Percentiles rank a stretch among this genome's conserved stretches.
Evolutionary conservation across 2,329 filamentous ascomycete genomes (phyloP).

Genomic region (Epichloe aotearoae): DNA sequence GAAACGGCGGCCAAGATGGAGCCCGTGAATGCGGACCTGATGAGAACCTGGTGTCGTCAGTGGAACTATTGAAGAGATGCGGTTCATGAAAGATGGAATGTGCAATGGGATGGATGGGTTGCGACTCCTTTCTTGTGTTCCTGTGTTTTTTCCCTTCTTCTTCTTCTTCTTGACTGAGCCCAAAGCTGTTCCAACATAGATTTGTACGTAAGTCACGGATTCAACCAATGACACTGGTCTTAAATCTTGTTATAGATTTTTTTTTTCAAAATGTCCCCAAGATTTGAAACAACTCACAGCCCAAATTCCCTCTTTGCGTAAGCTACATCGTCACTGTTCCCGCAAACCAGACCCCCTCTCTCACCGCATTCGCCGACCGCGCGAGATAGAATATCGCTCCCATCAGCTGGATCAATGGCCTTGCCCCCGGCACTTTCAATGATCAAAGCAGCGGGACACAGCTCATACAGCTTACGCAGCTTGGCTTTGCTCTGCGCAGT

Average conservation of each 20-base stretch:
- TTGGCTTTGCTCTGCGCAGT: conserved; percentile 39
- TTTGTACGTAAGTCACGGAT: no score
- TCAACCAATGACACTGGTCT: no score
- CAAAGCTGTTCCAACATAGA: neutral
- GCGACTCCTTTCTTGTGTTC: no score
- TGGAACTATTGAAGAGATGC: conserved; percentile 21
- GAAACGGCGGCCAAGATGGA: conserved; percentile 26
- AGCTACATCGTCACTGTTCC: conserved; percentile 35
- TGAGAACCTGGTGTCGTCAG: conserved; percentile 35
- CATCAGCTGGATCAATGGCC: conserved; percentile 36
- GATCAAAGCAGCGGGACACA: conserved; percentile 45
- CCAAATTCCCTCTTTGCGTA: conserved; percentile 11
- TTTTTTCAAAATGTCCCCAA: no score
- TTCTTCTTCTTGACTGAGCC: neutral
- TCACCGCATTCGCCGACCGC: conserved; percentile 31
- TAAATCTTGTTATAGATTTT: no score
- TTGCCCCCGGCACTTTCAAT: conserved; percentile 45
- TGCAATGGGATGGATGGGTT: no score
- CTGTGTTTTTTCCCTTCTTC: neutral
- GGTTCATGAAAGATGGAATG: neutral
- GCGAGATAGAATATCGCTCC: conserved; percentile 26
- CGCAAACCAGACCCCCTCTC: conserved; percentile 36
- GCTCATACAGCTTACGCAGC: conserved; percentile 44
- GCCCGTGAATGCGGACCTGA: conserved; percentile 28
- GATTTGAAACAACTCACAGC: neutral